phyloP scores from a whole-genome alignment of 2,329 filamentous ascomycete species.

The Boeremia lycopersici region DNA sequence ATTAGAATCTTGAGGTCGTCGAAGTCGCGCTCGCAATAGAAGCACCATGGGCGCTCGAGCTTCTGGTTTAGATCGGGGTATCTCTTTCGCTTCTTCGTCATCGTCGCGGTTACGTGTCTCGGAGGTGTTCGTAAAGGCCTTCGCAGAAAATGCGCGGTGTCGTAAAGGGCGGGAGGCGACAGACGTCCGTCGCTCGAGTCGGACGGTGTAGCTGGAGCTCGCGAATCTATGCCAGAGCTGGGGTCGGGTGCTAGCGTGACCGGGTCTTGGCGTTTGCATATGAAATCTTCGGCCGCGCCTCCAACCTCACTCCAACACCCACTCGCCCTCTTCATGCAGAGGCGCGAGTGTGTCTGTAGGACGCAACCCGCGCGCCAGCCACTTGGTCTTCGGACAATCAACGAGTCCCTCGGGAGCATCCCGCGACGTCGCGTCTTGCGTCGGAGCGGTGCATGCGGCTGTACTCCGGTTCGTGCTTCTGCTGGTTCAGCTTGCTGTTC shows the following conservation, averaged over 20 bases:
- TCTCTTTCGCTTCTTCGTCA: slow-evolving; percentile 81
- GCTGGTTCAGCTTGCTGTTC: slow-evolving; percentile 19
- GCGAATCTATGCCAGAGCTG: slow-evolving; percentile 21
- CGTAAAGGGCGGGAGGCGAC: background rate
- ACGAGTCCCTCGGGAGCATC: slow-evolving; percentile 57
- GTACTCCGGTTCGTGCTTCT: slow-evolving; percentile 45
- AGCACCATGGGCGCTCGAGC: slow-evolving; percentile 90
- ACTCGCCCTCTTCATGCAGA: slow-evolving; percentile 11
- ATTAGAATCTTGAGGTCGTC: slow-evolving; percentile 96
- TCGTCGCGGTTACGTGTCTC: slow-evolving; percentile 12
- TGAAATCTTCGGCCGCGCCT: slow-evolving; percentile 16
- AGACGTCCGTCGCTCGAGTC: slow-evolving; percentile 2
- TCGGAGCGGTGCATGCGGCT: slow-evolving; percentile 51
- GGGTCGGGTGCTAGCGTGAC: slow-evolving; percentile 25
- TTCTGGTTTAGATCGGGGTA: slow-evolving; percentile 88
- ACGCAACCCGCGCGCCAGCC: slow-evolving; percentile 51
- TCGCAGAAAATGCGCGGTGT: background rate
- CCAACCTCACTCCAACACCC: background rate
- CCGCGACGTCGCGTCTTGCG: slow-evolving; percentile 56
- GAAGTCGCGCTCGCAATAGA: slow-evolving; percentile 99
- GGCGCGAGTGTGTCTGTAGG: background rate
- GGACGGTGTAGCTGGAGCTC: slow-evolving; percentile 20
- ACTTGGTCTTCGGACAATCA: slow-evolving; percentile 52
- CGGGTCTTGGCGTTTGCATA: slow-evolving; percentile 14
- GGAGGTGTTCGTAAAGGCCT: background rate